Evolutionary conservation across 306 rosid genomes (phyloP), one percentile per base, ranked within the genome.

Genomic region (Lathyrus tuberosus): DNA sequence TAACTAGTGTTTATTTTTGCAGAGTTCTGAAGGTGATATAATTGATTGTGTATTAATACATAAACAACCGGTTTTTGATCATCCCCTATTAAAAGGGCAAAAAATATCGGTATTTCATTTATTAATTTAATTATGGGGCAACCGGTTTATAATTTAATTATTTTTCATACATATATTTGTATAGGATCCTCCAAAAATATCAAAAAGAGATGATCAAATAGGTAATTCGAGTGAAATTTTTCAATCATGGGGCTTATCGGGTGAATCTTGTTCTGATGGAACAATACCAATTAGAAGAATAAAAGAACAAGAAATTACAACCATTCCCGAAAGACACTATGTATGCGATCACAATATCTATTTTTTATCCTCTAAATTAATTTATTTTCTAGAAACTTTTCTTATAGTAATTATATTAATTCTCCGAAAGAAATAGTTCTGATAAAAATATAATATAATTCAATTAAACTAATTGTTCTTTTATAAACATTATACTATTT

Each of bases 1-100:
- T 24, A 24, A 24, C 14, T 57, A 10, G 48, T 43, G 7, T 62
- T 30, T 6, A 13, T 5, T 38, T 31, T 30, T 71, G 72, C 66
- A 90, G 96, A 87, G 96, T 80, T 86, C 96, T 42, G 97, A 88
- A 10, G 98, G 98, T 57, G 98, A 94, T 83, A 52, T 85, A 26
- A 90, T 94, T 69, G 98, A 94, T 42, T 94, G 98, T 67, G 95
- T 94, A 48, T 46, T 35, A 5, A 82, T 96, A 72, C 92, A 88
- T 70, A 79, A 58, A 8, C 98, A 94, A 76, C 95, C 94, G 20
- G 96, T 97, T 64, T 94, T 94, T 73, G 98, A 94, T 73, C 97
- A 94, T 77, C 97, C 97, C 51, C 75, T 57, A 8, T 76, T 94
- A 52, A 83, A 74, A 72, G 97, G 88, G 4, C 84, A 82, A 22